These are phyloP conservation scores for Saccharomyces eubayanus DNA, from an alignment of 805 yeast species.

Conservation along the genomic window DNA sequence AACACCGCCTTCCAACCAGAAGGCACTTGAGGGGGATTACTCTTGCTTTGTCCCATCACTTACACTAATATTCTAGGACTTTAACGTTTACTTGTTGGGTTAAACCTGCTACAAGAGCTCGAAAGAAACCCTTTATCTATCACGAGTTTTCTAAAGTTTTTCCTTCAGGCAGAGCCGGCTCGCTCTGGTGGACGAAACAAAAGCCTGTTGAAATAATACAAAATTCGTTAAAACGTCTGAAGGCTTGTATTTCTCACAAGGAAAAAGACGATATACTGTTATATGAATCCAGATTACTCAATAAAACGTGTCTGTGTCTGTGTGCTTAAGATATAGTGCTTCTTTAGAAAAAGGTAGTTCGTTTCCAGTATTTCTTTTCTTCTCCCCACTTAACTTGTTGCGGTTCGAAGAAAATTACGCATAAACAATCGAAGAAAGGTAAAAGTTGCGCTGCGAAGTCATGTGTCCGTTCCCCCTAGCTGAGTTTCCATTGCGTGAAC, in stretches of 20 bases:
- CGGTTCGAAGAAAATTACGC: background rate
- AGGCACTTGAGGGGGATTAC: conserved; percentile 47
- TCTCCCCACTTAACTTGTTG: background rate
- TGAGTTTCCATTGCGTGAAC: background rate
- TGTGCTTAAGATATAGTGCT: background rate
- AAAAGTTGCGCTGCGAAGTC: background rate
- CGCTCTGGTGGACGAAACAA: background rate
- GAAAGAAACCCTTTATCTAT: background rate
- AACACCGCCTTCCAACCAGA: conserved; percentile 67
- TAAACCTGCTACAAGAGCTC: background rate
- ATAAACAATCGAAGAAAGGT: background rate
- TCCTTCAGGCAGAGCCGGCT: background rate
- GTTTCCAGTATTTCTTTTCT: background rate
- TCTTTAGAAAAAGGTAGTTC: background rate
- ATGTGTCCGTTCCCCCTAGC: background rate
- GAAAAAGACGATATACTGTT: background rate
- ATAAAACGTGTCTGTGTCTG: background rate
- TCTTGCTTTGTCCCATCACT: conserved; percentile 22
- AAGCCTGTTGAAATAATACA: background rate
- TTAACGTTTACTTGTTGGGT: background rate
- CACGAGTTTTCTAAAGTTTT: background rate
- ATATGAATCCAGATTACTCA: background rate
- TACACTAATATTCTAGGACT: background rate
- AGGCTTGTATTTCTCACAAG: background rate
- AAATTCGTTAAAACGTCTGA: background rate